Conservation (phyloP, 1,284 basidiomycete species). For the Gomphus sp. region DNA sequence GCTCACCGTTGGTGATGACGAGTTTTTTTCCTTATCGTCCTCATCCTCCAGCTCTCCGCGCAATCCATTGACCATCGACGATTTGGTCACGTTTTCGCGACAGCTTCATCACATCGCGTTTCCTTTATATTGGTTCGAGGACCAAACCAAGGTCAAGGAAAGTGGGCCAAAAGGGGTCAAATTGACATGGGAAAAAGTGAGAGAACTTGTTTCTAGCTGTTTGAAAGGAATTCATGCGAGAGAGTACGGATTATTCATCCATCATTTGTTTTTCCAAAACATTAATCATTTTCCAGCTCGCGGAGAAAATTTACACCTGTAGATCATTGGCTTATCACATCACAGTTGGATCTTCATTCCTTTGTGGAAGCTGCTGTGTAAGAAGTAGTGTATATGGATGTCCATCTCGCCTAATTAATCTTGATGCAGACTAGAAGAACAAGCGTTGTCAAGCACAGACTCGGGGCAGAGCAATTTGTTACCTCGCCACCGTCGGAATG, state of each 20-base stretch:
- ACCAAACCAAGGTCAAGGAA: constrained; percentile 32
- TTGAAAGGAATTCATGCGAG: constrained; percentile 74
- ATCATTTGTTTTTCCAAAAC: not conserved
- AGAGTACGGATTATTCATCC: constrained; percentile 52
- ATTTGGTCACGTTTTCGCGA: constrained; percentile 62
- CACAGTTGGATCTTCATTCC: constrained; percentile 67
- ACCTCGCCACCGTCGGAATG: constrained; percentile 23
- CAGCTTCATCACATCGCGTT: constrained; percentile 75
- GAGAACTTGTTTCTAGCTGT: constrained; percentile 67
- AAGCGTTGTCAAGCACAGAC: constrained; percentile 23
- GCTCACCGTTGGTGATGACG: constrained; percentile 92
- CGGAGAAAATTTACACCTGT: constrained; percentile 69
- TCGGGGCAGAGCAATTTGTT: constrained; percentile 16
- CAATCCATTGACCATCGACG: constrained; percentile 80
- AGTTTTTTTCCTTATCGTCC: constrained; percentile 64
- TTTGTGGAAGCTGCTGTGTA: constrained; percentile 90
- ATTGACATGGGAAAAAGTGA: constrained; percentile 50
- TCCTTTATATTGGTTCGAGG: constrained; percentile 70
- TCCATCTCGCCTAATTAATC: not conserved
- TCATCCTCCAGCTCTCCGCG: constrained; percentile 24
- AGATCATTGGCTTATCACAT: constrained; percentile 84
- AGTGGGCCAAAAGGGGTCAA: constrained; percentile 34
- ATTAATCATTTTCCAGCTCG: constrained; percentile 42
- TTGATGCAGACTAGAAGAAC: constrained; percentile 27
- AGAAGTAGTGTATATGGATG: constrained; percentile 15